phyloP scores from a whole-genome alignment of 805 yeast species.

The Tetrapisispora nanseiensis region DNA sequence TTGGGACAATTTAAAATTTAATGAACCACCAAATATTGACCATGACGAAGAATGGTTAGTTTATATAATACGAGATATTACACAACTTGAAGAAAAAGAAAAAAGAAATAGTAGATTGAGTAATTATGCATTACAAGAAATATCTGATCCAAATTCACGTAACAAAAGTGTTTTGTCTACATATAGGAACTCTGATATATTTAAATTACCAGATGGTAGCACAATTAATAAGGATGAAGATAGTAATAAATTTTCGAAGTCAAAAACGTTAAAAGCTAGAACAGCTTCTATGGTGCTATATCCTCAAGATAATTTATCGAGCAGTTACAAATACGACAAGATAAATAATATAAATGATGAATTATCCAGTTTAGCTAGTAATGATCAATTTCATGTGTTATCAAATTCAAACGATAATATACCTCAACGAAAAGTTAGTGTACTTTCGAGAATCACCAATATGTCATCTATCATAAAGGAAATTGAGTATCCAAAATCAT shows the following conservation, averaged over 20 bases:
- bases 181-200: conserved; percentile 16
- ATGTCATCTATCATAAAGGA: conserved; percentile 22
- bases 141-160: conserved; percentile 25
- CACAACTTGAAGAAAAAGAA: conserved; percentile 9
- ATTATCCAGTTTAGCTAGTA: neutral
- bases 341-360: neutral
- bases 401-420: neutral
- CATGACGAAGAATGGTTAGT: conserved; percentile 17
- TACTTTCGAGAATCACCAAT: conserved; percentile 14
- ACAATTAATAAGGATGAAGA: neutral
- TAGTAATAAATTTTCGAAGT: neutral
- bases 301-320: conserved; percentile 20
- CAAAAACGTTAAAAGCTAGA: conserved; percentile 6
- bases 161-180: conserved; percentile 26
- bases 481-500: conserved; percentile 38
- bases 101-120: conserved; percentile 24
- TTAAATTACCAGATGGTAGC: conserved; percentile 11
- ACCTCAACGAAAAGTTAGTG: conserved; percentile 6
- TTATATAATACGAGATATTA: conserved; percentile 17
- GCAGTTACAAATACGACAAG: neutral
- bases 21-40: conserved; percentile 11
- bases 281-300: conserved; percentile 26
- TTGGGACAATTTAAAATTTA: conserved; percentile 21
- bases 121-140: conserved; percentile 21
- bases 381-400: neutral